Percentiles rank a stretch among this genome's conserved stretches.
phyloP scores from a whole-genome alignment of 208 protist genomes.

The Trypanosoma melophagium region DNA sequence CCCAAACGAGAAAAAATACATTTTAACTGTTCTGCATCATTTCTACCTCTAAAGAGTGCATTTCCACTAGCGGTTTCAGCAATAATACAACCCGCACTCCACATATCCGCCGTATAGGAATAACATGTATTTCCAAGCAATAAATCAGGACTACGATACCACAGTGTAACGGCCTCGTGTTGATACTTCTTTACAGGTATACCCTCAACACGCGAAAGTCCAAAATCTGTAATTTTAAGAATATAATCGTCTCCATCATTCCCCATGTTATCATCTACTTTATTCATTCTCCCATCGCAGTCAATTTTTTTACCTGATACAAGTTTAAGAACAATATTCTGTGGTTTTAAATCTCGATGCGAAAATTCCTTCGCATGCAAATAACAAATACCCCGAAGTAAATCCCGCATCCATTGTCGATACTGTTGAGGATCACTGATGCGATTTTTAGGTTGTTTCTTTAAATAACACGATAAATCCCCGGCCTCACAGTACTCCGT shows the following conservation, averaged over 20 bases:
- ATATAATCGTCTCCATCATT: constrained; percentile 20
- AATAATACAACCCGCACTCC: constrained; percentile 93
- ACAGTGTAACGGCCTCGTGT: constrained; percentile 92
- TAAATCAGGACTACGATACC: constrained; percentile 94
- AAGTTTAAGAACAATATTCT: constrained; percentile 80
- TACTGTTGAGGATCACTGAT: constrained; percentile 44
- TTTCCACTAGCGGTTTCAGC: constrained; percentile 75
- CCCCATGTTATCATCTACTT: background rate
- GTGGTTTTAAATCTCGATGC: constrained; percentile 71
- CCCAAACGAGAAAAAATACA: constrained; percentile 88
- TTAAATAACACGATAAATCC: constrained; percentile 94
- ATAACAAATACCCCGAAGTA: constrained; percentile 66
- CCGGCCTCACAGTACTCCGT: constrained; percentile 96
- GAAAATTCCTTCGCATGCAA: constrained; percentile 68
- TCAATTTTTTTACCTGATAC: background rate
- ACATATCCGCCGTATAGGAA: constrained; percentile 82
- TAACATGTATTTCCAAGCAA: constrained; percentile 86
- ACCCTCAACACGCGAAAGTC: constrained; percentile 76
- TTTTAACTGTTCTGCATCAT: constrained; percentile 83
- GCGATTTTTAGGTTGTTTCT: constrained; percentile 27
- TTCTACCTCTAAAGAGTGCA: constrained; percentile 77
- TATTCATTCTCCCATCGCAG: background rate
- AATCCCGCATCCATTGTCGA: constrained; percentile 65
- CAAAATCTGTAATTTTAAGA: constrained; percentile 91
- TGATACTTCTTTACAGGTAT: constrained; percentile 91